Conservation (phyloP, 106 monocot genomes). For the Xerophyta viscosa region DNA sequence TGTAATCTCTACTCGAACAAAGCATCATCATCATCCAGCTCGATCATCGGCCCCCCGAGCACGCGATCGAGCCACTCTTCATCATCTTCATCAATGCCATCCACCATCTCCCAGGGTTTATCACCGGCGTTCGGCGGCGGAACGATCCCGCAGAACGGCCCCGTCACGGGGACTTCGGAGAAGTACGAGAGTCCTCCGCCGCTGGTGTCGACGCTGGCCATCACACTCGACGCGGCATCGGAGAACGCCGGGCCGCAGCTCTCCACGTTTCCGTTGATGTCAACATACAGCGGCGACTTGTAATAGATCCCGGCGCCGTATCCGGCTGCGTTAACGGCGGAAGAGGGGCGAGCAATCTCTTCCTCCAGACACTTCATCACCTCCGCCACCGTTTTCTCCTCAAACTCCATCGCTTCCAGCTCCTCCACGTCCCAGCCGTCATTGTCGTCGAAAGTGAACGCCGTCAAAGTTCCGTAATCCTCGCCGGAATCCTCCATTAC, state of each 20-base stretch:
- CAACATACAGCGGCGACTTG: neutral
- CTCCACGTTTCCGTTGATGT: conserved; percentile 11
- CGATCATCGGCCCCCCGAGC: too few species aligned
- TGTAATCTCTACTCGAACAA: too few species aligned
- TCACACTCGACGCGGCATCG: conserved; percentile 4
- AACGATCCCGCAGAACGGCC: neutral
- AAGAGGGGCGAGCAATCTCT: conserved; percentile 1
- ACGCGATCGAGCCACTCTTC: too few species aligned
- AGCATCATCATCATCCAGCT: too few species aligned
- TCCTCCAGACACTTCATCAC: conserved; percentile 10
- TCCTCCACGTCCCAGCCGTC: neutral
- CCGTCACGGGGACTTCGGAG: neutral
- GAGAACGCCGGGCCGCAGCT: conserved; percentile 11
- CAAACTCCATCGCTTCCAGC: conserved; percentile 8
- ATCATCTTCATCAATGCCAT: too few species aligned
- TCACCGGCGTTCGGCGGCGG: too few species aligned
- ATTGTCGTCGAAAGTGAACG: neutral
- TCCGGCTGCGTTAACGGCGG: neutral
- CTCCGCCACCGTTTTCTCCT: conserved; percentile 8
- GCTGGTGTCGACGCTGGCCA: conserved; percentile 9
- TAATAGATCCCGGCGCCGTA: neutral
- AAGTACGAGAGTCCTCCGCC: neutral
- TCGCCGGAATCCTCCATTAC: neutral
- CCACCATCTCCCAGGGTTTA: too few species aligned
- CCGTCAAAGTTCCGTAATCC: neutral